A percentile compares a stretch with the other conserved stretches of the same genome.
Conservation (phyloP, 345 rosid species). For the Raphanus raphanistrum region DNA sequence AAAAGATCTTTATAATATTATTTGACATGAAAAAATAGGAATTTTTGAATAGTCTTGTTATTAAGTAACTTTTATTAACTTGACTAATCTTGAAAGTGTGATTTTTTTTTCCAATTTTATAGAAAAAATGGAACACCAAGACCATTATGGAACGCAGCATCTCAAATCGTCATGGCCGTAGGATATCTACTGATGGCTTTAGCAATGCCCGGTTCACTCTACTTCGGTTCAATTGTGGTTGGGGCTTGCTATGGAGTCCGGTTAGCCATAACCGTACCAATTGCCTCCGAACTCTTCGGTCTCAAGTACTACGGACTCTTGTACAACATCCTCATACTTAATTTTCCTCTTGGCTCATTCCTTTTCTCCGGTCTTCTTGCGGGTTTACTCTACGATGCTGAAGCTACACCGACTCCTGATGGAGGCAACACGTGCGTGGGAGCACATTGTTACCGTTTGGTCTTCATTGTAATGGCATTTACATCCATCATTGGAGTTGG, state of each 20-base stretch:
- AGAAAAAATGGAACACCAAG: constrained; percentile 56
- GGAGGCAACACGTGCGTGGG: constrained; percentile 55
- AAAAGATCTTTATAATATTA: constrained; percentile 4
- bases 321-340: constrained; percentile 55
- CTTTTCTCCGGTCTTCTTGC: constrained; percentile 69
- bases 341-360: constrained; percentile 53
- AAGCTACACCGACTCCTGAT: constrained; percentile 40
- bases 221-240: constrained; percentile 53
- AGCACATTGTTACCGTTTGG: constrained; percentile 49
- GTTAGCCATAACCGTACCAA: constrained; percentile 48
- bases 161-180: constrained; percentile 50
- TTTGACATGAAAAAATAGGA: constrained; percentile 7
- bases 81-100: constrained; percentile 7
- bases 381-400: constrained; percentile 55
- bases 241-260: constrained; percentile 62
- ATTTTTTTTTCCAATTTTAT: background rate
- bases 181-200: constrained; percentile 56
- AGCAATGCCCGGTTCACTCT: constrained; percentile 57
- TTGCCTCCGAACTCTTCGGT: constrained; percentile 63
- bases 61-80: background rate
- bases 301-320: constrained; percentile 52
- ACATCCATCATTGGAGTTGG: constrained; percentile 49
- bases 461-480: constrained; percentile 51
- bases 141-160: constrained; percentile 56
- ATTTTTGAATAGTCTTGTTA: background rate